Conservation (phyloP, 169 alveolate species). For the Eimeria acervulina region DNA sequence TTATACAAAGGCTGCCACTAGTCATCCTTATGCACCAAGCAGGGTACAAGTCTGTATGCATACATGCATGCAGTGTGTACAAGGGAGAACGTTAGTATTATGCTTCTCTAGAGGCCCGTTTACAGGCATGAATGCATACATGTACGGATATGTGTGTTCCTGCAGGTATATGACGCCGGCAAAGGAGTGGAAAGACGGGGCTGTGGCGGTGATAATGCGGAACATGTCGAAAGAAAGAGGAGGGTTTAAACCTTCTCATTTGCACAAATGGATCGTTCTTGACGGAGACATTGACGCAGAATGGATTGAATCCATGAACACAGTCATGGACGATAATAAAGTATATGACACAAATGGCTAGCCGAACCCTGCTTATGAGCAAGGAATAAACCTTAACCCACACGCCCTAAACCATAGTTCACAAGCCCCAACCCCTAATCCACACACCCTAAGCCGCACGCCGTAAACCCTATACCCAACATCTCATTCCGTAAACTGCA, state of each 20-base stretch:
- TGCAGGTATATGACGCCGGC: conserved; percentile 87
- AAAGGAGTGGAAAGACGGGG: conserved; percentile 98
- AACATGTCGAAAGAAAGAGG: conserved; percentile 92
- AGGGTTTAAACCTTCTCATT: conserved; percentile 88
- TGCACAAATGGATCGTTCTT: conserved; percentile 96
- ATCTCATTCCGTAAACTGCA: too few relatives aligned
- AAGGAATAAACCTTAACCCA: background rate
- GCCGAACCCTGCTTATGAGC: too few relatives aligned
- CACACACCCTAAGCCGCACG: too few relatives aligned
- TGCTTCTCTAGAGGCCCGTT: too few relatives aligned
- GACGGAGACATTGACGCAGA: conserved; percentile 98
- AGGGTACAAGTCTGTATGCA: too few relatives aligned
- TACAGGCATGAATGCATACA: too few relatives aligned
- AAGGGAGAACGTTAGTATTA: too few relatives aligned
- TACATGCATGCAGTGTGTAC: background rate
- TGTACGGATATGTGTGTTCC: background rate
- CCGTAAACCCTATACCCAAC: background rate
- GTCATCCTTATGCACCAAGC: too few relatives aligned
- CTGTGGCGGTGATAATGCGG: conserved; percentile 96
- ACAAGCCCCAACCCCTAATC: too few relatives aligned
- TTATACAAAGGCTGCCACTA: too few relatives aligned
- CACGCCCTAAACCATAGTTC: background rate
- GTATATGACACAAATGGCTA: background rate
- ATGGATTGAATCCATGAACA: conserved; percentile 97
- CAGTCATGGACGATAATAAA: conserved; percentile 97